Evolutionary conservation across 371 early-diverging fungal species (phyloP).

Genomic region (Rhizopus stolonifer): DNA sequence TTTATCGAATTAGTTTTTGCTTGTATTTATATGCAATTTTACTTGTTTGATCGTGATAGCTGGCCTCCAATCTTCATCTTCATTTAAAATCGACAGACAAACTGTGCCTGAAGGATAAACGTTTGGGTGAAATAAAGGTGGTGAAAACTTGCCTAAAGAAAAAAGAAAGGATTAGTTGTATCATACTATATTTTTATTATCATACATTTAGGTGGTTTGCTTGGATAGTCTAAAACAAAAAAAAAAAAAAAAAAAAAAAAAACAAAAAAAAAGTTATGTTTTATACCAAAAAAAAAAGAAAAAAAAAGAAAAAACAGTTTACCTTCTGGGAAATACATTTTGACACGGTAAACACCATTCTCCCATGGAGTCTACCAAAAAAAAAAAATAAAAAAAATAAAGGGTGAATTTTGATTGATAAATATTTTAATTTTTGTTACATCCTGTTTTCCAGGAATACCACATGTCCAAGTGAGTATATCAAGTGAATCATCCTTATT

Average conservation of each 20-base stretch:
- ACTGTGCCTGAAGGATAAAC: constrained; percentile 99
- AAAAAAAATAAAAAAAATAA: too few relatives aligned
- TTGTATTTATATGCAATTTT: constrained; percentile 6
- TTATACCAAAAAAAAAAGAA: too few relatives aligned
- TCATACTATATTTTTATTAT: too few relatives aligned
- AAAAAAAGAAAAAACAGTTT: constrained; percentile 4
- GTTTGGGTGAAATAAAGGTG: constrained; percentile 97
- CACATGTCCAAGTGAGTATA: constrained; percentile 89
- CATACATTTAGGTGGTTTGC: constrained; percentile 84
- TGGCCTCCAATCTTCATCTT: constrained; percentile 97
- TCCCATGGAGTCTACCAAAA: constrained; percentile 98
- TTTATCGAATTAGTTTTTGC: constrained; percentile 30
- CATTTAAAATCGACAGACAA: constrained; percentile 97
- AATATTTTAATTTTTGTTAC: constrained; percentile 32
- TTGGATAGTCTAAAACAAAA: constrained; percentile 66
- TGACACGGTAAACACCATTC: constrained; percentile 90
- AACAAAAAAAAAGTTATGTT: too few relatives aligned
- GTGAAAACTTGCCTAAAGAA: constrained; percentile 72
- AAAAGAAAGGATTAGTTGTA: too few relatives aligned
- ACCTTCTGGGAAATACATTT: constrained; percentile 90
- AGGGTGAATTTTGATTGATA: neutral
- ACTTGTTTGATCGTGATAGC: constrained; percentile 98
- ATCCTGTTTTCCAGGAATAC: constrained; percentile 89
- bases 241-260: too few relatives aligned
- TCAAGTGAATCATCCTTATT: constrained; percentile 79